Percentiles rank a stretch among this genome's conserved stretches.
Evolutionary conservation across 768 basidiomycete genomes (phyloP).

Genomic region (Gyrodon lividus): DNA sequence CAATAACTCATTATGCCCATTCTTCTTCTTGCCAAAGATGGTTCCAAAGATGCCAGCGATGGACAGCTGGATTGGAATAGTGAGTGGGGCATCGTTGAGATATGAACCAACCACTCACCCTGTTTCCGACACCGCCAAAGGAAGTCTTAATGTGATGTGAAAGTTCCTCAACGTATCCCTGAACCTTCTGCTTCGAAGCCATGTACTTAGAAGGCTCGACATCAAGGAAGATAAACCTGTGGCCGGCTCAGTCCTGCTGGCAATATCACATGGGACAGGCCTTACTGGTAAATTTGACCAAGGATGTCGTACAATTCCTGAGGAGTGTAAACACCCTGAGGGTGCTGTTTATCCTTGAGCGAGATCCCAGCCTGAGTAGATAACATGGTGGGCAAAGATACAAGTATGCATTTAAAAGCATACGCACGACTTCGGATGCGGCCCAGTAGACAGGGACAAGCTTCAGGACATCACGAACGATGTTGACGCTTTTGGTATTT

Average conservation of each 20-base stretch:
- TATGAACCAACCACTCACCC: slow-evolving; percentile 33
- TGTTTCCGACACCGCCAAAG: slow-evolving; percentile 42
- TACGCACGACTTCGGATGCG: slow-evolving; percentile 65
- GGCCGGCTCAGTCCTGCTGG: background rate
- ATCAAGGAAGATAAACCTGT: slow-evolving; percentile 76
- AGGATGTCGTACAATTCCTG: slow-evolving; percentile 61
- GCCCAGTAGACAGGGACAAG: slow-evolving; percentile 68
- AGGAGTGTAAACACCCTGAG: slow-evolving; percentile 61
- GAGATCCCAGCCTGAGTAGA: slow-evolving; percentile 61
- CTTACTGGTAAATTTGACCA: slow-evolving; percentile 67
- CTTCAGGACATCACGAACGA: slow-evolving; percentile 68
- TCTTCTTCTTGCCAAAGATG: slow-evolving; percentile 48
- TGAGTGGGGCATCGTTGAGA: background rate
- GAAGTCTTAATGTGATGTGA: slow-evolving; percentile 54
- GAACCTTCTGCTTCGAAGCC: slow-evolving; percentile 51
- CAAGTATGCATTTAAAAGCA: background rate
- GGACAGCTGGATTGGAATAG: slow-evolving; percentile 24
- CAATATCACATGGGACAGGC: background rate
- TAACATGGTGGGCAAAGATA: background rate
- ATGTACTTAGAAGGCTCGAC: slow-evolving; percentile 58
- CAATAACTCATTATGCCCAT: slow-evolving; percentile 46
- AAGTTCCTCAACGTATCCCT: slow-evolving; percentile 52
- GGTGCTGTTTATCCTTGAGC: slow-evolving; percentile 56
- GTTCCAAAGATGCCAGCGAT: slow-evolving; percentile 44
- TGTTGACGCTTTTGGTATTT: slow-evolving; percentile 54